Percentiles rank a stretch among this genome's conserved stretches.
phyloP scores from a whole-genome alignment of 129 eudicot species.

The Helianthus tuberosus region DNA sequence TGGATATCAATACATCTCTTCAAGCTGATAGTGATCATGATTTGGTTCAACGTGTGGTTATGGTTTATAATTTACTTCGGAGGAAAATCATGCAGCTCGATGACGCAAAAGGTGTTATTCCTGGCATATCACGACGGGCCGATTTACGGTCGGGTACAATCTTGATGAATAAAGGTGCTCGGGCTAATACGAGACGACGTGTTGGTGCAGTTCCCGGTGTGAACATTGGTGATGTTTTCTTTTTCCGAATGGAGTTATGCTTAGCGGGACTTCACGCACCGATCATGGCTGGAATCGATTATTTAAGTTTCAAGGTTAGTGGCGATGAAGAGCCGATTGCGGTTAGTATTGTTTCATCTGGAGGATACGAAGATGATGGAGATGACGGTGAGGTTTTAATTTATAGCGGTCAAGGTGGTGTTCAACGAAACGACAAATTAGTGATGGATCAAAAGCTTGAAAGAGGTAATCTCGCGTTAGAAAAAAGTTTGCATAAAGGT shows the following conservation, averaged over 20 bases:
- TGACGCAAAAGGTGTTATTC: constrained; percentile 57
- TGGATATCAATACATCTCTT: constrained; percentile 33
- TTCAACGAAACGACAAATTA: constrained; percentile 45
- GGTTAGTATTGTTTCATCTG: constrained; percentile 62
- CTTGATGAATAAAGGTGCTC: constrained; percentile 52
- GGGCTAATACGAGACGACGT: constrained; percentile 54
- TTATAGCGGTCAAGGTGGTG: constrained; percentile 71
- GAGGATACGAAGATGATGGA: constrained; percentile 62
- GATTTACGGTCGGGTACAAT: constrained; percentile 53
- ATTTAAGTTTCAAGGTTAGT: constrained; percentile 39
- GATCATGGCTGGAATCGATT: constrained; percentile 65
- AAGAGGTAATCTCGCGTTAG: constrained; percentile 67
- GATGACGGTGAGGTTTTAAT: constrained; percentile 57
- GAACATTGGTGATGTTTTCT: constrained; percentile 65
- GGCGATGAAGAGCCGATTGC: constrained; percentile 59
- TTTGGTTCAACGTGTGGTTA: constrained; percentile 39
- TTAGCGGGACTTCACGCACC: constrained; percentile 65
- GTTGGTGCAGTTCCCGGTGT: constrained; percentile 55
- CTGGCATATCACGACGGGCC: constrained; percentile 49
- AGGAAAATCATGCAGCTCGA: constrained; percentile 59
- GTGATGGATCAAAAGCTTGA: constrained; percentile 63
- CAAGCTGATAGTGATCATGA: constrained; percentile 58
- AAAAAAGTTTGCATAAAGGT: constrained; percentile 51
- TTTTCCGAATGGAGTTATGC: constrained; percentile 59
- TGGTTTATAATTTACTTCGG: constrained; percentile 46